Conservation (phyloP, 495 filamentous ascomycete species). For the Penicillium canescens region DNA sequence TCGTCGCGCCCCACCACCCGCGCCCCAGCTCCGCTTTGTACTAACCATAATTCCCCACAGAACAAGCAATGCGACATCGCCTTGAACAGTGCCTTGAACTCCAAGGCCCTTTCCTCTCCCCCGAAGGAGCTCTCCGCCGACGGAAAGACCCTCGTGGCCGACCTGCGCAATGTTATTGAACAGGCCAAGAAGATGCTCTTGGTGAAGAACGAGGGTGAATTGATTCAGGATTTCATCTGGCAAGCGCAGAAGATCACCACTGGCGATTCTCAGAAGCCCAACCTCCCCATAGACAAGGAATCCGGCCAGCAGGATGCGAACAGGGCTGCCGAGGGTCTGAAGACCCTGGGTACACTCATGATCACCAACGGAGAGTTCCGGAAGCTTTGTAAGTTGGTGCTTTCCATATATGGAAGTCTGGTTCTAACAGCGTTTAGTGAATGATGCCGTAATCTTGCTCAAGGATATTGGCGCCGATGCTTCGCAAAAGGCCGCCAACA, state of each 20-base stretch:
- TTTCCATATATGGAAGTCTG: not conserved
- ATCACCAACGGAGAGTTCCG: slow-evolving; percentile 97
- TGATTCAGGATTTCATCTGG: slow-evolving; percentile 96
- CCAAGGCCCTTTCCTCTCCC: slow-evolving; percentile 65
- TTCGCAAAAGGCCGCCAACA: slow-evolving; percentile 76
- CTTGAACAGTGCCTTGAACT: slow-evolving; percentile 77
- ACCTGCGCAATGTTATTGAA: slow-evolving; percentile 80
- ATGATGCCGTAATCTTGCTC: slow-evolving; percentile 77
- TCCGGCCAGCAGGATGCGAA: slow-evolving; percentile 78
- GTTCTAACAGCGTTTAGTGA: slow-evolving; percentile 58
- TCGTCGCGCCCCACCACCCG: slow-evolving; percentile 32
- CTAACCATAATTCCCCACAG: slow-evolving; percentile 25
- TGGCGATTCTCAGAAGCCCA: slow-evolving; percentile 59
- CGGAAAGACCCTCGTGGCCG: slow-evolving; percentile 72
- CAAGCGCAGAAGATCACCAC: slow-evolving; percentile 72
- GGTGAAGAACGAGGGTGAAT: slow-evolving; percentile 91
- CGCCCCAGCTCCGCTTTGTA: not conserved
- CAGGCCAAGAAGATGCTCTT: slow-evolving; percentile 87
- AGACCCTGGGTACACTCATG: slow-evolving; percentile 83
- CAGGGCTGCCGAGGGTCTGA: slow-evolving; percentile 79
- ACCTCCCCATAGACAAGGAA: slow-evolving; percentile 69
- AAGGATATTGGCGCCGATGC: slow-evolving; percentile 91
- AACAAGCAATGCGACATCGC: slow-evolving; percentile 97
- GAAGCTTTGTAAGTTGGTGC: slow-evolving; percentile 72
- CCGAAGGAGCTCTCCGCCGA: slow-evolving; percentile 80